These are phyloP conservation scores for Ceratobasidium papillatum DNA, from an alignment of 1,284 basidiomycete species.

Conservation along the genomic window DNA sequence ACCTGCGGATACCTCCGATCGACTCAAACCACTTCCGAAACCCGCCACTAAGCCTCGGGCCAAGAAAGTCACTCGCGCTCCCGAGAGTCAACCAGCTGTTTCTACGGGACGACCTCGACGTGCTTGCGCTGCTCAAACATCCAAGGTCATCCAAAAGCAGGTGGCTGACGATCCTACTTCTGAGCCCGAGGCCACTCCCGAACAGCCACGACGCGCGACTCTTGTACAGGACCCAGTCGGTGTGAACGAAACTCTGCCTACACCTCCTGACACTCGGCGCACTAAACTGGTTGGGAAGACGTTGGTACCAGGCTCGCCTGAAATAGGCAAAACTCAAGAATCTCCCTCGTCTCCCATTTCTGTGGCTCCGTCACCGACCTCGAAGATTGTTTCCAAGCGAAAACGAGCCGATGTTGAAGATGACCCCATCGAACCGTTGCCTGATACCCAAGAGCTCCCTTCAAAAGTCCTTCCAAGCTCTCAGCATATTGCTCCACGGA, in stretches of 20 bases:
- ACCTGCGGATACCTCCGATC: background rate
- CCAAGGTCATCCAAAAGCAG: background rate
- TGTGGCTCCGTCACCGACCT: background rate
- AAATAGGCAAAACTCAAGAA: background rate
- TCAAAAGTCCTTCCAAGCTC: conserved; percentile 3
- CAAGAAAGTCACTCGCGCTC: background rate
- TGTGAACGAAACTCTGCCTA: background rate
- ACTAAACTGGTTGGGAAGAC: background rate
- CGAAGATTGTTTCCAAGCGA: conserved; percentile 18
- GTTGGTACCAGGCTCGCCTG: background rate
- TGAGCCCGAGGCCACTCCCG: background rate
- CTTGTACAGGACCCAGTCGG: background rate
- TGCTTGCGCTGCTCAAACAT: background rate
- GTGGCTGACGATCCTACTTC: background rate
- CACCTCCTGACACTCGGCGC: conserved; percentile 27
- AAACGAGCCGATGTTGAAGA: conserved; percentile 18
- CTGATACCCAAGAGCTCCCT: background rate
- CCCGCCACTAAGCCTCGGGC: background rate
- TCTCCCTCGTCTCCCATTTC: conserved; percentile 16
- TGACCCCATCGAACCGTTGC: conserved; percentile 14
- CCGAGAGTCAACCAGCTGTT: background rate
- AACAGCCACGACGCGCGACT: background rate
- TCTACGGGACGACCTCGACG: background rate
- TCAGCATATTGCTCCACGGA: conserved; percentile 12
- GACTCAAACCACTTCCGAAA: background rate